phyloP scores from a whole-genome alignment of 1,284 basidiomycete genomes.

The Phellopilus nigrolimitatus region DNA sequence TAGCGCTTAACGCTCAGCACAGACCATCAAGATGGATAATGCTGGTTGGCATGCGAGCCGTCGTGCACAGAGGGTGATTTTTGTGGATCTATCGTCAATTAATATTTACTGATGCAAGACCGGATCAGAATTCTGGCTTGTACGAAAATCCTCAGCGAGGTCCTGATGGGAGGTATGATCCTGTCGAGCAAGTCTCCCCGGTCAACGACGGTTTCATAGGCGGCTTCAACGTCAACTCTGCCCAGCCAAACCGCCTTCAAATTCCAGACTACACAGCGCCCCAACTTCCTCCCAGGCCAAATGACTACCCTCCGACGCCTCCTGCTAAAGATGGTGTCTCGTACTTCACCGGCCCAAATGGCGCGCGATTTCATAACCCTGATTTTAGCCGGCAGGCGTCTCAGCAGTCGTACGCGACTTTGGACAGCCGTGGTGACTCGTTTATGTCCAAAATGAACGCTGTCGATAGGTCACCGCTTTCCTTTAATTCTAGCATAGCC shows the following conservation, averaged over 20 bases:
- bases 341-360: constrained; percentile 1
- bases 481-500: background rate
- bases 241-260: constrained; percentile 10
- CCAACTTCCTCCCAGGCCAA: constrained; percentile 37
- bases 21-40: constrained; percentile 12
- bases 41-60: constrained; percentile 9
- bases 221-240: constrained; percentile 34
- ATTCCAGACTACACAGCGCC: constrained; percentile 11
- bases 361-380: constrained; percentile 26
- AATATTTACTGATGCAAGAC: background rate
- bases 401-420: constrained; percentile 22
- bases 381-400: constrained; percentile 36
- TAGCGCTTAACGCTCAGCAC: background rate
- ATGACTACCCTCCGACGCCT: constrained; percentile 24
- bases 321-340: constrained; percentile 19
- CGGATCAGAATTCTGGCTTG: constrained; percentile 10
- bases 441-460: constrained; percentile 38
- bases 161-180: constrained; percentile 46
- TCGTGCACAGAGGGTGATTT: constrained; percentile 7
- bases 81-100: background rate
- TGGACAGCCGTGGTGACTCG: constrained; percentile 3
- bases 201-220: constrained; percentile 48
- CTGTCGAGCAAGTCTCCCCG: constrained; percentile 52
- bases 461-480: constrained; percentile 54
- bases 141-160: constrained; percentile 35